These are phyloP conservation scores for Euclidium syriacum DNA, from an alignment of 345 rosid genomes.

Conservation along the genomic window DNA sequence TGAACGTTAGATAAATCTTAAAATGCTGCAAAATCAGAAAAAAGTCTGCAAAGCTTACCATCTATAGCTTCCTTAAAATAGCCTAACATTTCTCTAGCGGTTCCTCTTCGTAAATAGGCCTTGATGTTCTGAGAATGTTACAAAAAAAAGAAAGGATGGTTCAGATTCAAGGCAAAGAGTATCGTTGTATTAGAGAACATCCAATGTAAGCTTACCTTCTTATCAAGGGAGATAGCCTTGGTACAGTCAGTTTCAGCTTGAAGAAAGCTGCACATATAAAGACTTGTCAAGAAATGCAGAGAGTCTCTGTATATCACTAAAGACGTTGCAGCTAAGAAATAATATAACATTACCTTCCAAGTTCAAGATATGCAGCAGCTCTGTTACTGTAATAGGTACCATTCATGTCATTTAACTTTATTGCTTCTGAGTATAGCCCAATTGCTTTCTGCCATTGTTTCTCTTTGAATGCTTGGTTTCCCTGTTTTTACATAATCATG, in stretches of 20 bases:
- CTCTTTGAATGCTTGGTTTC: slow-evolving; percentile 92
- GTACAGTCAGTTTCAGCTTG: slow-evolving; percentile 93
- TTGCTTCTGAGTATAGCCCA: slow-evolving; percentile 78
- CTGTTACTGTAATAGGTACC: slow-evolving; percentile 94
- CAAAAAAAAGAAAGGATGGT: neutral
- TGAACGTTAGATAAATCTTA: neutral
- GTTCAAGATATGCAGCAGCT: slow-evolving; percentile 93
- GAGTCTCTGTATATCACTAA: neutral
- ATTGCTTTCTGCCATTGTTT: slow-evolving; percentile 84
- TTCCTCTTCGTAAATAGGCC: slow-evolving; percentile 92
- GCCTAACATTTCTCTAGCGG: slow-evolving; percentile 89
- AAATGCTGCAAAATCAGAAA: neutral
- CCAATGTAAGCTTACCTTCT: slow-evolving; percentile 57
- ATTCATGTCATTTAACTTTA: slow-evolving; percentile 63
- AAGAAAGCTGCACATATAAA: slow-evolving; percentile 46
- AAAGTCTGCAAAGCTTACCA: slow-evolving; percentile 37
- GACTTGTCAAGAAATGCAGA: slow-evolving; percentile 9
- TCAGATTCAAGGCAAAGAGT: neutral
- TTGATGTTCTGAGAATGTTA: slow-evolving; percentile 87
- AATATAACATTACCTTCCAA: slow-evolving; percentile 66
- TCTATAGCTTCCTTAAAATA: slow-evolving; percentile 76
- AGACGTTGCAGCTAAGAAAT: neutral
- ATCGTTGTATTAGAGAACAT: too few species aligned
- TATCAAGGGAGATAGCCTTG: slow-evolving; percentile 74
- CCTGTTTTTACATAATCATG: too few species aligned